Evolutionary conservation across 805 yeast species (phyloP), one percentile per base, ranked within the genome.

Genomic region (Debaryomyces tyrocola): DNA sequence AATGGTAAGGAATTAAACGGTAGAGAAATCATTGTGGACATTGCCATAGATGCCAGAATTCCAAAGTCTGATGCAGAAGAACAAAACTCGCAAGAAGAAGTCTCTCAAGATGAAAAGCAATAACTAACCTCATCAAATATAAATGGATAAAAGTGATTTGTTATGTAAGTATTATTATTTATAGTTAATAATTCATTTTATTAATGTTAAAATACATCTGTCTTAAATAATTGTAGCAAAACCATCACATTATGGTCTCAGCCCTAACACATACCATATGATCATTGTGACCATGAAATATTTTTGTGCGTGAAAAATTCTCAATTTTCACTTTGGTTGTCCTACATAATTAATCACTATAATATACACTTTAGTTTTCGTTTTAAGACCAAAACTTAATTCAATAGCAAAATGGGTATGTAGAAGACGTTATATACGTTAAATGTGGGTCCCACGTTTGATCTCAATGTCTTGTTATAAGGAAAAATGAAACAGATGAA

Each of bases 1-100:
- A 77, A 85, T 52, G 95, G 90, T 44, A 75, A 74, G 58, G 77
- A 74, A 43, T 69, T 85, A 55, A 80, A 80, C 50, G 96, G 86
- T 42, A 79, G 87, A 63, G 74, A 73, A 41, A 69, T 90, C 48
- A 69, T 77, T 39, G 89, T 86, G 48, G 85, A 84, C 53, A 78
- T 84, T 55, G 96, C 96, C 17, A 78, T 87, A 51, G 88, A 84
- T 57, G 72, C 83, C 9, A 70, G 75, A 52, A 52, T 56, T 34
- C 60, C 59, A 34, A 54, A 55, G 20, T 55, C 51, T 37, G 70
- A 59, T 7, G 67, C 58, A 29, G 64, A 59, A 24, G 62, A 59
- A 20, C 67, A 57, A 40, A 55, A 51, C 17, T 56, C 53, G 3
- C 52, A 43, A 15, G 46, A 38, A 33, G 53, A 49, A 47, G 28